Base-by-base conservation (phyloP, 2,329 filamentous ascomycete genomes). In the Fusarium palustre region DNA sequence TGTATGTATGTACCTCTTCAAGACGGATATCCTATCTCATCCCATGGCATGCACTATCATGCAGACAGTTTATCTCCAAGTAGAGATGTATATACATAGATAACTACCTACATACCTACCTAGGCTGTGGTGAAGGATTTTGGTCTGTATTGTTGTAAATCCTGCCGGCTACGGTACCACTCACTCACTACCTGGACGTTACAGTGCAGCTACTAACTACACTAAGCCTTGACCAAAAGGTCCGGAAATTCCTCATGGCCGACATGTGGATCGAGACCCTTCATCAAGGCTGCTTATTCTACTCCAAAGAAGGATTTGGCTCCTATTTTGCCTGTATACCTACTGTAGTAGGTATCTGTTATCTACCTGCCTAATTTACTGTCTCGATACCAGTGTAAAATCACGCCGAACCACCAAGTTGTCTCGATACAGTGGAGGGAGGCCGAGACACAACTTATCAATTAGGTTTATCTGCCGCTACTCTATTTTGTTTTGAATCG, bases 311-410 rank as follows among this genome's bases (percentile, higher is more conserved):
- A 34, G 57, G 43, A 41, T 30, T 43, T 36, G 54, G 30, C 15
- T 50, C 36, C 49, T 50, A 59, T 55, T 59, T 62, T 59, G 59
- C 30, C 59, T 67, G 57, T 42, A 63, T 30, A 30, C 28, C 28
- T 30, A 30, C 10, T 30, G 3, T 3, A 30, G 63, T 48, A 45
- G 47, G 16, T 16, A 12, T 24, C n/a, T n/a, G n/a, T 3, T 12
- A 34, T 48, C 47, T 13, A 36, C 16, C 22, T 34, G 31, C 24
- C 18, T 30, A 20, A 20, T 28, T 7, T 20, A 25, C 20, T 41
- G 34, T 49, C 46, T 49, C 12, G 28, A 31, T 15, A n/a, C 11
- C 28, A 11, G 28, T 30, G 9, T 30, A 1, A 11, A 11, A 30
- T 30, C 28, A 30, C 28, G 28, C 11, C 28, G 10, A 30, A 11